These are phyloP conservation scores for Erysimum pusillum DNA, from an alignment of 441 rosid genomes.

Conservation along the genomic window DNA sequence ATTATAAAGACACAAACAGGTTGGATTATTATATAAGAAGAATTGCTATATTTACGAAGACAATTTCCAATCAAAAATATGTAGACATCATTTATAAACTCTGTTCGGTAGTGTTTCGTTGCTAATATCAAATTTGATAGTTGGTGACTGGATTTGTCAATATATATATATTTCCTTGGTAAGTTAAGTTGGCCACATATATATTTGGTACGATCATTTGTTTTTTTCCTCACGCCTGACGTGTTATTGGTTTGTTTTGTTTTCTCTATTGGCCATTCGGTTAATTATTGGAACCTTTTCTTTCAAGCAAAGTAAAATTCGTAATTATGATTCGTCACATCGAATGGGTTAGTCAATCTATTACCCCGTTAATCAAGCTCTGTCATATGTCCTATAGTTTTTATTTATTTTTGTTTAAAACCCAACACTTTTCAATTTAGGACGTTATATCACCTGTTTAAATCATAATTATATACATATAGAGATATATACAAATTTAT, in stretches of 20 bases:
- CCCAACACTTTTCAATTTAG: neutral
- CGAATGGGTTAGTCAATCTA: constrained; percentile 34
- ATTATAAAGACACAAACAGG: neutral
- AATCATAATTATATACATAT: neutral
- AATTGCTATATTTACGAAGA: neutral
- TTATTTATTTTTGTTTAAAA: neutral
- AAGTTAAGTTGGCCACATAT: constrained; percentile 13
- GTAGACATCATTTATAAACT: neutral
- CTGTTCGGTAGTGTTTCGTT: neutral
- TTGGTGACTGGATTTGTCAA: constrained; percentile 30
- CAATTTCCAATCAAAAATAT: too few species aligned
- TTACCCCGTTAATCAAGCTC: constrained; percentile 30
- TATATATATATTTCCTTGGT: neutral
- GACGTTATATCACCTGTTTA: constrained; percentile 12
- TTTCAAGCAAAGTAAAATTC: constrained; percentile 42
- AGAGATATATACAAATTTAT: neutral
- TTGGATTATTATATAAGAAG: neutral
- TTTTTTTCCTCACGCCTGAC: neutral
- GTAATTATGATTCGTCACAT: constrained; percentile 35
- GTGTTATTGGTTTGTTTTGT: constrained; percentile 15
- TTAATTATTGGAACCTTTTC: constrained; percentile 37
- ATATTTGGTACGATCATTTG: constrained; percentile 9
- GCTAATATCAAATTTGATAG: neutral
- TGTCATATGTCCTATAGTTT: constrained; percentile 1
- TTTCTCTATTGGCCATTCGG: neutral